Percentiles rank a stretch among this genome's conserved stretches.
Conservation (phyloP, 1,139 yeast species). For the Saccharomycopsis phalli region DNA sequence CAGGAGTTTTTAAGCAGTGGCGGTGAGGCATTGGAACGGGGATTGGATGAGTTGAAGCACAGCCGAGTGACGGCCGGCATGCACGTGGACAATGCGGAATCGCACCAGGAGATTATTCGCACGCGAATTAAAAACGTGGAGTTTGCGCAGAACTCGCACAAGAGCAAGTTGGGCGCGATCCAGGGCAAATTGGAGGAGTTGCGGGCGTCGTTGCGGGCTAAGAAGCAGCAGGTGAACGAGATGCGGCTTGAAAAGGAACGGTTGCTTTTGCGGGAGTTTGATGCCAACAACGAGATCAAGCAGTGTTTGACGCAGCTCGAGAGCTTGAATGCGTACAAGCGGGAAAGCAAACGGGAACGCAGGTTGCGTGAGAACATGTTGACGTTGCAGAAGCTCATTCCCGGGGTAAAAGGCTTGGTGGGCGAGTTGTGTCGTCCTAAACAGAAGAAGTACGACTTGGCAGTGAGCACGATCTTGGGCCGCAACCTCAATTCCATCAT, state of each 20-base stretch:
- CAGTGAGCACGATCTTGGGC: conserved; percentile 76
- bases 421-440: conserved; percentile 76
- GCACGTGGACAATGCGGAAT: conserved; percentile 34
- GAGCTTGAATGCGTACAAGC: conserved; percentile 64
- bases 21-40: conserved; percentile 52
- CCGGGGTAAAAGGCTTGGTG: conserved; percentile 76
- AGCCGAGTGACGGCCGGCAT: conserved; percentile 37
- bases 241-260: conserved; percentile 40
- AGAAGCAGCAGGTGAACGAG: conserved; percentile 35
- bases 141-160: conserved; percentile 24
- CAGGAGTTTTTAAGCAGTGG: conserved; percentile 47
- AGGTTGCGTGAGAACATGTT: conserved; percentile 64
- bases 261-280: conserved; percentile 40
- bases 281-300: conserved; percentile 55
- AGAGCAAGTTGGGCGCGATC: conserved; percentile 29
- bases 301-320: conserved; percentile 55
- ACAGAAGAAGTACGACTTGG: conserved; percentile 64
- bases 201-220: conserved; percentile 31
- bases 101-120: conserved; percentile 37
- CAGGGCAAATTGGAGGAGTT: conserved; percentile 26
- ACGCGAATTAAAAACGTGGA: conserved; percentile 33
- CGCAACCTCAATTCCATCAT: conserved; percentile 72
- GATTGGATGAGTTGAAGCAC: conserved; percentile 35
- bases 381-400: conserved; percentile 58
- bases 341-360: conserved; percentile 66